Evolutionary conservation across 148 eudicot species (phyloP).

Genomic region (Nyssa sinensis): DNA sequence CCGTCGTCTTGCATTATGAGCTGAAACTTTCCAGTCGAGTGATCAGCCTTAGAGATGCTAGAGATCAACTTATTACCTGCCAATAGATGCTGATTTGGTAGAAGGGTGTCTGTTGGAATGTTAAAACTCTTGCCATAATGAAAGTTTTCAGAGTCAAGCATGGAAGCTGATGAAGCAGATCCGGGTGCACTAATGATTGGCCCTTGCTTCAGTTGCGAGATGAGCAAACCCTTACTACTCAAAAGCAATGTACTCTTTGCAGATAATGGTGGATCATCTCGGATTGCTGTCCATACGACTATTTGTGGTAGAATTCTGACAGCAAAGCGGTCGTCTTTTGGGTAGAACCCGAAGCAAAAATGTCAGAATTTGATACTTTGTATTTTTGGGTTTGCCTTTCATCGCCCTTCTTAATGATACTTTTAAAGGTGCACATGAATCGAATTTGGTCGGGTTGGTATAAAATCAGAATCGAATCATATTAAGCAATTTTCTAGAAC

Average conservation of each 20-base stretch:
- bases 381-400: too few species aligned
- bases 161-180: background rate
- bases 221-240: background rate
- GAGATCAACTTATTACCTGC: background rate
- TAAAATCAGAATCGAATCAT: too few species aligned
- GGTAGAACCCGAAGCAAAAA: constrained; percentile 1
- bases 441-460: too few species aligned
- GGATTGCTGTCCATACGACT: background rate
- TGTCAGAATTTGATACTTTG: background rate
- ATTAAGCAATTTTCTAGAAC: too few species aligned
- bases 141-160: background rate
- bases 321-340: background rate
- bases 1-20: background rate
- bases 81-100: background rate
- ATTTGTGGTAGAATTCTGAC: background rate
- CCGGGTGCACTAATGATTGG: background rate
- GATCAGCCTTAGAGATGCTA: background rate
- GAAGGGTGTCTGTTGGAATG: background rate
- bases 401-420: too few species aligned
- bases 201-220: background rate
- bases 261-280: background rate
- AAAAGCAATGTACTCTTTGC: background rate
- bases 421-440: too few species aligned
- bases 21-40: background rate
- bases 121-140: background rate